Percentiles rank a stretch among this genome's conserved stretches.
Evolutionary conservation across 345 rosid genomes (phyloP).

Genomic region (Nephelium lappaceum): DNA sequence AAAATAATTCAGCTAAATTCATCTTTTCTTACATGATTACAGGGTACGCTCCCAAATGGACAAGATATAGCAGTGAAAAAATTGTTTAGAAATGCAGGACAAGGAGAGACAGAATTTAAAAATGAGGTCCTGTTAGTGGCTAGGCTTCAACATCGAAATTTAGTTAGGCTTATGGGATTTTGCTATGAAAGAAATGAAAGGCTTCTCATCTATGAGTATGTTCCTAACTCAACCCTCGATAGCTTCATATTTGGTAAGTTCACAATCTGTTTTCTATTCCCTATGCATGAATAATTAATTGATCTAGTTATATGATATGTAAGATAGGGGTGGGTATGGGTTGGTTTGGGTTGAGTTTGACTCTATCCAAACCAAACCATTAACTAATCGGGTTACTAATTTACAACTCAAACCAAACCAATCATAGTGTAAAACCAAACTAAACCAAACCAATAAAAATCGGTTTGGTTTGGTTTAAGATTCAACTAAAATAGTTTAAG

Average conservation of each 20-base stretch:
- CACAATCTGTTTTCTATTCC: too few relatives aligned
- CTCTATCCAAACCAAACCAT: too few relatives aligned
- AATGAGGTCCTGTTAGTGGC: slow-evolving; percentile 48
- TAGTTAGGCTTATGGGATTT: slow-evolving; percentile 43
- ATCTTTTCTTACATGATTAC: neutral
- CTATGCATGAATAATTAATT: too few relatives aligned
- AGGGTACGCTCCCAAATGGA: slow-evolving; percentile 43
- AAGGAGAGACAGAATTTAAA: slow-evolving; percentile 51
- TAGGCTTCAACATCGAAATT: slow-evolving; percentile 54
- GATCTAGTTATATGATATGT: too few relatives aligned
- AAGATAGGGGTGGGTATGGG: too few relatives aligned
- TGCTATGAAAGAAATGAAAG: slow-evolving; percentile 41
- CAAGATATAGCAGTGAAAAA: slow-evolving; percentile 55
- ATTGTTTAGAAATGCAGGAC: slow-evolving; percentile 36
- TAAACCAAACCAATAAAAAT: too few relatives aligned
- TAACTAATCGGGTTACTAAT: too few relatives aligned
- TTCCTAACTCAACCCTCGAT: slow-evolving; percentile 49
- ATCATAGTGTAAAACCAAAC: too few relatives aligned
- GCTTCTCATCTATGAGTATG: slow-evolving; percentile 47
- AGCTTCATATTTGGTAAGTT: slow-evolving; percentile 39
- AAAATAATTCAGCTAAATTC: neutral
- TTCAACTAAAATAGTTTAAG: too few relatives aligned
- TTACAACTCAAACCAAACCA: too few relatives aligned
- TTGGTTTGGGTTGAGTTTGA: too few relatives aligned
- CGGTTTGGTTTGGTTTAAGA: too few relatives aligned